phyloP scores from a whole-genome alignment of 305 asterid species.

The Fraxinus dipetala region DNA sequence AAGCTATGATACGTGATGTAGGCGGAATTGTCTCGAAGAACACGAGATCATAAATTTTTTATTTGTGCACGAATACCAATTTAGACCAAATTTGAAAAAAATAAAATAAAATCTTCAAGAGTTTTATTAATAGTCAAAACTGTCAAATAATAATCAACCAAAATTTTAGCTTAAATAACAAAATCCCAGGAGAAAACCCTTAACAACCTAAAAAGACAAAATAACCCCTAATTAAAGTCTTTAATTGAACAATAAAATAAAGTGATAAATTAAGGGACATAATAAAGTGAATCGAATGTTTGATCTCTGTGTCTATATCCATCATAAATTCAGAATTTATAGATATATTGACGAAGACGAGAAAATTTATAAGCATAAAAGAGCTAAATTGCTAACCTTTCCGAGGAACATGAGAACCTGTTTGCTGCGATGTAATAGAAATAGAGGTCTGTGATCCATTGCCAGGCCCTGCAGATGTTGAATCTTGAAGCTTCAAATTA shows the following conservation, averaged over 20 bases:
- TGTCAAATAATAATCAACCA: not conserved
- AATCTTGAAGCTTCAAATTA: conserved; percentile 37
- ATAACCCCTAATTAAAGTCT: not conserved
- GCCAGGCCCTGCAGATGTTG: conserved; percentile 39
- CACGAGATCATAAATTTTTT: no score
- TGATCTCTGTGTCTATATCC: not conserved
- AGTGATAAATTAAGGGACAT: not conserved
- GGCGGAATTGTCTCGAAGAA: not conserved
- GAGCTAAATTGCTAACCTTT: conserved; percentile 41
- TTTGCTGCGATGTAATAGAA: conserved; percentile 34
- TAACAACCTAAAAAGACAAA: not conserved
- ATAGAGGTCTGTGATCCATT: conserved; percentile 44
- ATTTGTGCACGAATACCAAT: not conserved
- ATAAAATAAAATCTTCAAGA: not conserved
- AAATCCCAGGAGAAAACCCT: not conserved
- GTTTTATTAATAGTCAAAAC: not conserved
- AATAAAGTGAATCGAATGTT: not conserved
- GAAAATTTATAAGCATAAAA: not conserved
- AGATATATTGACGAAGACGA: not conserved
- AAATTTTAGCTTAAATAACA: not conserved
- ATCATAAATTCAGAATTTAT: not conserved
- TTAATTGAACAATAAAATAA: not conserved
- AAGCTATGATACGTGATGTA: not conserved
- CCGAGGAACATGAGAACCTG: conserved; percentile 29
- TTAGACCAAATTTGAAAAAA: not conserved